Conservation (phyloP, 345 rosid genomes). For the Populus ilicifolia region DNA sequence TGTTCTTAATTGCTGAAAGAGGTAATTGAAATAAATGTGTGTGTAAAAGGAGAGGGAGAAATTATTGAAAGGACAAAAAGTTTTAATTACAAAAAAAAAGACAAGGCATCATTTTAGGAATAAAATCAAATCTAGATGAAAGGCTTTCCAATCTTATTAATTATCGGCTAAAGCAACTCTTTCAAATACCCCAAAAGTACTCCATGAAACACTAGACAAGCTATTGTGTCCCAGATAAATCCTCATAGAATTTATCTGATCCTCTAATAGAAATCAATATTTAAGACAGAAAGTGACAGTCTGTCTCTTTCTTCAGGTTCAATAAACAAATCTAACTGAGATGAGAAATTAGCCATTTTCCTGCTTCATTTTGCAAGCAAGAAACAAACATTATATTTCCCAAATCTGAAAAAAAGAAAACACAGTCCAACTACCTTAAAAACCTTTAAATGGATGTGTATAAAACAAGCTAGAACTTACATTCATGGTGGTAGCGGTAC, state of each 20-base stretch:
- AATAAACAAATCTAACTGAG: neutral
- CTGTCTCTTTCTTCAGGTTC: neutral
- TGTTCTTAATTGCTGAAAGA: neutral
- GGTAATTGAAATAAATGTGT: neutral
- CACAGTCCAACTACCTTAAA: neutral
- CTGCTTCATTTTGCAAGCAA: neutral
- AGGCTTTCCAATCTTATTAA: too few species aligned
- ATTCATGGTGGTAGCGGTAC: conserved; percentile 74
- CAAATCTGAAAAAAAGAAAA: neutral
- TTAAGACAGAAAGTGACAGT: neutral
- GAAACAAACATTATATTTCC: neutral
- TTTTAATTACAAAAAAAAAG: too few species aligned
- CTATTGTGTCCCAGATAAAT: too few species aligned
- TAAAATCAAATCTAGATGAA: too few species aligned
- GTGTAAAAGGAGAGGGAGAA: too few species aligned
- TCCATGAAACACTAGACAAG: too few species aligned
- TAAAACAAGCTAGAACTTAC: conserved; percentile 34
- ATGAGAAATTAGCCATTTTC: neutral
- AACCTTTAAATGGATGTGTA: too few species aligned
- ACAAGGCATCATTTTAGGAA: too few species aligned
- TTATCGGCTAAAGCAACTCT: too few species aligned
- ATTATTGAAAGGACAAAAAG: too few species aligned
- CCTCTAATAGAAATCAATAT: neutral
- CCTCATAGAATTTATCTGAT: too few species aligned
- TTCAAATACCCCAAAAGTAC: too few species aligned